Evolutionary conservation across 73 alveolate species (phyloP).

Genomic region (Paramecium sonneborni): DNA sequence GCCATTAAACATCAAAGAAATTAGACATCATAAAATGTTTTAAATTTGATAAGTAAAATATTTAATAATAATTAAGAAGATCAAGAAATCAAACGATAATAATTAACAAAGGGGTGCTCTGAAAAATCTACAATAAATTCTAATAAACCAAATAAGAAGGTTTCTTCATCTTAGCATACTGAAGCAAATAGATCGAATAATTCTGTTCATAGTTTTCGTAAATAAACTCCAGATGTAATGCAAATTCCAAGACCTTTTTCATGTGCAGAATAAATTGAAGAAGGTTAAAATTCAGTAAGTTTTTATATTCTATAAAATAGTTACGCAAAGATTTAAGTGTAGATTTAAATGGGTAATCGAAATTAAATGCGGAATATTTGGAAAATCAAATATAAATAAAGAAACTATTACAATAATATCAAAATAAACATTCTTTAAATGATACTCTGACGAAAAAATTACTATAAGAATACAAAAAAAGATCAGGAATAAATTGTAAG

Average conservation of each 20-base stretch:
- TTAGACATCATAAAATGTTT: neutral
- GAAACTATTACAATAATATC: neutral
- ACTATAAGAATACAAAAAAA: neutral
- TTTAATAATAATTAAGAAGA: neutral
- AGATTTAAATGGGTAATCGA: neutral
- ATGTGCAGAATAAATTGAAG: neutral
- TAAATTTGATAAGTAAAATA: neutral
- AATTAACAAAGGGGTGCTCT: neutral
- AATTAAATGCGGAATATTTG: neutral
- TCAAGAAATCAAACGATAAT: neutral
- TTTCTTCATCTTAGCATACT: neutral
- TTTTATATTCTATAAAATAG: neutral
- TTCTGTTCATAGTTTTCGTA: constrained; percentile 46
- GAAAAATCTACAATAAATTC: neutral
- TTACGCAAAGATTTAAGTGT: neutral
- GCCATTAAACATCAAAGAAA: neutral
- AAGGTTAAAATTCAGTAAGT: neutral
- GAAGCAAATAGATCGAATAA: constrained; percentile 24
- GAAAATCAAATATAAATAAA: neutral
- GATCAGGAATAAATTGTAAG: neutral
- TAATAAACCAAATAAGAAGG: neutral
- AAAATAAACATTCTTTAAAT: neutral
- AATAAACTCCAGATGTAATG: neutral
- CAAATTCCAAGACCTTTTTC: constrained; percentile 18
- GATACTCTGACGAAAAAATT: neutral